phyloP scores from a whole-genome alignment of 768 basidiomycete species.

The Psilocybe sp. region DNA sequence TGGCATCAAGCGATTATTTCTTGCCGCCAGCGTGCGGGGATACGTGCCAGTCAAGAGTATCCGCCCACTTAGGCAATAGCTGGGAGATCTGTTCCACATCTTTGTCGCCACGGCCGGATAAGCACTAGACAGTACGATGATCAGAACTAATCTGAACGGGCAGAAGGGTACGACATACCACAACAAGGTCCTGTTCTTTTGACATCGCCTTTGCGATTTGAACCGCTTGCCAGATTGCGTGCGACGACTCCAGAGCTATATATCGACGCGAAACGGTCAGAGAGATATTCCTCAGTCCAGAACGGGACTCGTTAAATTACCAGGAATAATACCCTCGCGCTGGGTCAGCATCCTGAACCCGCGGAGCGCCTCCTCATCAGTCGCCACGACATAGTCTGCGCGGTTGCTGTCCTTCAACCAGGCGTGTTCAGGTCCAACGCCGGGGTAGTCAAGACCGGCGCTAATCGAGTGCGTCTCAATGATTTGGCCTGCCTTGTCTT shows the following conservation, averaged over 20 bases:
- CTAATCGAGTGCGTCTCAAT: conserved; percentile 97
- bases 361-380: conserved; percentile 89
- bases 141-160: background rate
- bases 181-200: conserved; percentile 83
- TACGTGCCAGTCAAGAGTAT: conserved; percentile 91
- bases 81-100: conserved; percentile 97
- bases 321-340: conserved; percentile 95
- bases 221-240: conserved; percentile 93
- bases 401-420: conserved; percentile 94
- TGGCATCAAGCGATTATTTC: background rate
- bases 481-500: conserved; percentile 87
- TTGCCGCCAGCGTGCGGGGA: conserved; percentile 28
- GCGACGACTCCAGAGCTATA: conserved; percentile 88
- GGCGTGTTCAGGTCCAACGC: conserved; percentile 97
- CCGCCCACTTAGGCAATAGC: conserved; percentile 93
- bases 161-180: conserved; percentile 53
- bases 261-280: background rate
- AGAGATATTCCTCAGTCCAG: background rate
- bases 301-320: conserved; percentile 33
- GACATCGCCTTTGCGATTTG: conserved; percentile 80
- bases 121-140: conserved; percentile 50
- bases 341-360: conserved; percentile 93
- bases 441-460: conserved; percentile 94
- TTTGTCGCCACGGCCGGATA: conserved; percentile 96
- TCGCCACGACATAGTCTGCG: conserved; percentile 91